phyloP scores from a whole-genome alignment of 2,329 filamentous ascomycete species.

The Sporothrix sp. region DNA sequence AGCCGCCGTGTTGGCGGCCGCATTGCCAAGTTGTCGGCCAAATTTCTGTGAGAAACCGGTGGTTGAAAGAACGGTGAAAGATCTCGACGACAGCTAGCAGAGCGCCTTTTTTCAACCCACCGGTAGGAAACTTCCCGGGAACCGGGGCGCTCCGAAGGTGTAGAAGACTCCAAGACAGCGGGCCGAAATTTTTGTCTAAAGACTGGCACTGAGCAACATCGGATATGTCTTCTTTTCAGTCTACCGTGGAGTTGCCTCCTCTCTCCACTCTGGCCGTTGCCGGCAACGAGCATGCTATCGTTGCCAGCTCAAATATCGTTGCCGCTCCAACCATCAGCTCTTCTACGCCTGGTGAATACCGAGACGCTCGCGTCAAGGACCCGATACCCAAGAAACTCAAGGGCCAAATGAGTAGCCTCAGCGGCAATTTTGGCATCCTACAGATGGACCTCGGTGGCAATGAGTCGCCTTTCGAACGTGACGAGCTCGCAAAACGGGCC shows the following conservation, averaged over 20 bases:
- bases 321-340: not conserved
- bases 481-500: conserved; percentile 48
- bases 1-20: conserved; percentile 15
- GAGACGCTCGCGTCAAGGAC: conserved; percentile 44
- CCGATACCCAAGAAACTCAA: conserved; percentile 54
- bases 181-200: too few species aligned
- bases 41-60: too few species aligned
- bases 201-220: too few species aligned
- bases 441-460: conserved; percentile 44
- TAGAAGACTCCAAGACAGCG: too few species aligned
- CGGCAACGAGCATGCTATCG: not conserved
- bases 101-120: too few species aligned
- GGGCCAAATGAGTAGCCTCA: conserved; percentile 44
- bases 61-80: too few species aligned
- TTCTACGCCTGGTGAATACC: conserved; percentile 11
- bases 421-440: conserved; percentile 55
- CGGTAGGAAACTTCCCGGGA: too few species aligned
- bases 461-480: conserved; percentile 35
- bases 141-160: too few species aligned
- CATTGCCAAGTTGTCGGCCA: not conserved
- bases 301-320: not conserved
- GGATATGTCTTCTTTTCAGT: conserved; percentile 14
- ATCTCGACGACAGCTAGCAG: not conserved
- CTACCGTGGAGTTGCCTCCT: conserved; percentile 14
- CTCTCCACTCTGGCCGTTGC: conserved; percentile 15